phyloP scores from a whole-genome alignment of 2,329 filamentous ascomycete genomes.

The Tolypocladium guangdongense region DNA sequence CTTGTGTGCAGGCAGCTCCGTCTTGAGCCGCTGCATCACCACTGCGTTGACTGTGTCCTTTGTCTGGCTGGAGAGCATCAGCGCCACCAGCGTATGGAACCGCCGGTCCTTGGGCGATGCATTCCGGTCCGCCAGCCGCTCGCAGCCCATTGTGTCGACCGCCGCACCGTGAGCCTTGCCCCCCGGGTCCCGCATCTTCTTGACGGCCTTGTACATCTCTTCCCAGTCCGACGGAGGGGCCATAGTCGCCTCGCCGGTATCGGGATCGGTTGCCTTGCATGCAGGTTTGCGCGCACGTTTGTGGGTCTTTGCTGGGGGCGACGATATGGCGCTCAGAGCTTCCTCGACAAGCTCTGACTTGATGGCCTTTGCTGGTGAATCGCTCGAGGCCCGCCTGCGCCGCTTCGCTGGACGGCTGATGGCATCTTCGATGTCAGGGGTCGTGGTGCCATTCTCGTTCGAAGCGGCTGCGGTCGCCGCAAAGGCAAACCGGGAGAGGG shows the following conservation, averaged over 20 bases:
- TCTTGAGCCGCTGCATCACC: constrained; percentile 70
- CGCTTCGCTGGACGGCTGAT: constrained; percentile 21
- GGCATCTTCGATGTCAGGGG: constrained; percentile 47
- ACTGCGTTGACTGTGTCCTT: constrained; percentile 85
- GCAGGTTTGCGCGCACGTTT: constrained; percentile 34
- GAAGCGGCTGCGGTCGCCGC: constrained; percentile 12
- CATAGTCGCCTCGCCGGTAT: constrained; percentile 27
- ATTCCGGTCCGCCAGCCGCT: constrained; percentile 50
- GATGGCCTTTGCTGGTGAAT: constrained; percentile 12
- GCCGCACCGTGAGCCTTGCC: constrained; percentile 59
- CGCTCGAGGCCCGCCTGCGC: constrained; percentile 13
- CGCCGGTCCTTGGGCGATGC: constrained; percentile 48
- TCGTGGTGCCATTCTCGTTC: constrained; percentile 5
- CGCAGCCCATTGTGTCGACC: constrained; percentile 97
- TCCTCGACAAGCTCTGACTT: constrained; percentile 29
- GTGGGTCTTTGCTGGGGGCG: constrained; percentile 14
- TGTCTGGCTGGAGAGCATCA: constrained; percentile 89
- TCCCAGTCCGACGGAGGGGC: constrained; percentile 74
- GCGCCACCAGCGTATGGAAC: constrained; percentile 75
- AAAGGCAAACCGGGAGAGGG: constrained; percentile 37
- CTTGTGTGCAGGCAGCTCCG: constrained; percentile 48
- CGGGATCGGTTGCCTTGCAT: constrained; percentile 28
- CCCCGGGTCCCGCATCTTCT: constrained; percentile 57
- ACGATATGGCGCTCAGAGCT: constrained; percentile 10
- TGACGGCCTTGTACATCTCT: constrained; percentile 65